These are phyloP conservation scores for Talaromyces sp. DNA, from an alignment of 2,329 filamentous ascomycete species.

Conservation along the genomic window DNA sequence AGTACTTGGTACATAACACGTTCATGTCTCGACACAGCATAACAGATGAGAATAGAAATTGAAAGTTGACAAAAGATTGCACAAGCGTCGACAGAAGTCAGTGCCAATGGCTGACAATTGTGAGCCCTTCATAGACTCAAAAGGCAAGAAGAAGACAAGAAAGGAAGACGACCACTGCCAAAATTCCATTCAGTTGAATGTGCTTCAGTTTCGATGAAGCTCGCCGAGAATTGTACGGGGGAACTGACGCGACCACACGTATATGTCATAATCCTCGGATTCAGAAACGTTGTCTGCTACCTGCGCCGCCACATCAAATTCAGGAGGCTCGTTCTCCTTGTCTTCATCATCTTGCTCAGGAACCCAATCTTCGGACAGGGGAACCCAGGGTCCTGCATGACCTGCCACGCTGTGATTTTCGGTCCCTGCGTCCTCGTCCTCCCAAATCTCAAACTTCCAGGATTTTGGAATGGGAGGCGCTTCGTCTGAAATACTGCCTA, in stretches of 20 bases:
- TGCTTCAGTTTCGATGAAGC: neutral
- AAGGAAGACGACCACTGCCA: neutral
- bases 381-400: neutral
- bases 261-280: neutral
- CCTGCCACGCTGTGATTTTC: neutral
- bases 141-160: neutral
- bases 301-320: neutral
- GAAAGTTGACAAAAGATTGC: neutral
- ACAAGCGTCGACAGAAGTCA: neutral
- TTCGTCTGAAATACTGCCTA: neutral
- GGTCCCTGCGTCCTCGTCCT: neutral
- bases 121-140: neutral
- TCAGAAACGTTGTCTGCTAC: neutral
- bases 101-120: neutral
- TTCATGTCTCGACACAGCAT: neutral
- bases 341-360: neutral
- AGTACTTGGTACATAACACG: neutral
- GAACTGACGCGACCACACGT: neutral
- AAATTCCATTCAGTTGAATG: too few relatives aligned
- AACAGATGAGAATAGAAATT: neutral
- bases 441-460: neutral
- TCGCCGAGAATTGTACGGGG: neutral
- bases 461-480: neutral
- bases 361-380: neutral
- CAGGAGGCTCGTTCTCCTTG: slow-evolving; percentile 2